phyloP scores from a whole-genome alignment of 768 basidiomycete species.

The Phlegmacium glaucopus region DNA sequence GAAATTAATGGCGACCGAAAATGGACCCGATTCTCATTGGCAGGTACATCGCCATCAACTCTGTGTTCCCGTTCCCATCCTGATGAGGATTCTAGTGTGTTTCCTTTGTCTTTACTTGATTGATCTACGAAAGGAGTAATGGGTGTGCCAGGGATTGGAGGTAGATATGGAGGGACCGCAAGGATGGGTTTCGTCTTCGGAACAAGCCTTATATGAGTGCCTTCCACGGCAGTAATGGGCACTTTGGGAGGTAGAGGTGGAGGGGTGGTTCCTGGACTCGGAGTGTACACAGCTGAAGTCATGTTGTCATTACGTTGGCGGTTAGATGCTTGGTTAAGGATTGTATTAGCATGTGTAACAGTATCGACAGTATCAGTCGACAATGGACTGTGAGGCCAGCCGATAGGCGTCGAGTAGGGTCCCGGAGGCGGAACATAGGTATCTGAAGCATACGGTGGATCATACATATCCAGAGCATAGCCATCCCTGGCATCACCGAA shows the following conservation, averaged over 20 bases:
- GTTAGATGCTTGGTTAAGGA: background rate
- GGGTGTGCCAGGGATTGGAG: conserved; percentile 12
- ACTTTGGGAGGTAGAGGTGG: background rate
- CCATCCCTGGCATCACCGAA: background rate
- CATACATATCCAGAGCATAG: background rate
- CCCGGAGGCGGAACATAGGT: conserved; percentile 4
- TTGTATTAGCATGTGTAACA: too few relatives aligned
- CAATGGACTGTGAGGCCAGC: background rate
- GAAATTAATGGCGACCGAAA: conserved; percentile 8
- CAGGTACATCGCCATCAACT: too few relatives aligned
- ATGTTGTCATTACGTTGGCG: background rate
- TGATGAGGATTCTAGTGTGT: background rate
- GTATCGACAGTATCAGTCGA: too few relatives aligned
- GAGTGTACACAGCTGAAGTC: background rate
- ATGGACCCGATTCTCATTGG: conserved; percentile 3
- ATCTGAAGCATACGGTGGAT: background rate
- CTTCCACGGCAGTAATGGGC: background rate
- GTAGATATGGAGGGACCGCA: conserved; percentile 10
- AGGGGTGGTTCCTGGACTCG: background rate
- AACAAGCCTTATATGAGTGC: background rate
- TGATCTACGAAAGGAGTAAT: background rate
- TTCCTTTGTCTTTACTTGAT: background rate
- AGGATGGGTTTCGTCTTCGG: background rate
- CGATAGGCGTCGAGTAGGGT: background rate
- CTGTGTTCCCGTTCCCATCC: too few relatives aligned